Percentiles rank a stretch among this genome's conserved stretches.
Conservation (phyloP, 2,329 filamentous ascomycete genomes). For the Passalora sequoiae region DNA sequence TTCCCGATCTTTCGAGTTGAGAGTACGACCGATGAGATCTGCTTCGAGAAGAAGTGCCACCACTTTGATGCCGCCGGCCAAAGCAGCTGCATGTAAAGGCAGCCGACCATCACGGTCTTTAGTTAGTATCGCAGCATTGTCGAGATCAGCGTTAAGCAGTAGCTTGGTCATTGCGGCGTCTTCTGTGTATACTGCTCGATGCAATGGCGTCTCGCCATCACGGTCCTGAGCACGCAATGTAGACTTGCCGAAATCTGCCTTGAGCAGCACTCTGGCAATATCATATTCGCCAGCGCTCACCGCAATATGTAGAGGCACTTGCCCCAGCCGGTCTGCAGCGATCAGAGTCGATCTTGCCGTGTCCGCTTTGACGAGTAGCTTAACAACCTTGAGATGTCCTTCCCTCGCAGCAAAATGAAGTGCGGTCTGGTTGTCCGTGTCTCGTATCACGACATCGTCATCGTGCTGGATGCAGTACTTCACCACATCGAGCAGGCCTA, state of each 20-base stretch:
- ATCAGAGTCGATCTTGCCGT: background rate
- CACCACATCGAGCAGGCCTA: slow-evolving; percentile 1
- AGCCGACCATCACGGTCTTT: background rate
- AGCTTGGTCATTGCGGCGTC: background rate
- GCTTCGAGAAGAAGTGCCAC: background rate
- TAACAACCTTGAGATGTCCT: slow-evolving; percentile 2
- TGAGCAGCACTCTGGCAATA: background rate
- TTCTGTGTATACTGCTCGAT: background rate
- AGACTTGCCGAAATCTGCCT: background rate
- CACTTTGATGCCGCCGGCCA: background rate
- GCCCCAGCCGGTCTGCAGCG: background rate
- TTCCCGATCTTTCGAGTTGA: background rate
- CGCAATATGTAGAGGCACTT: slow-evolving; percentile 3
- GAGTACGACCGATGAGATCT: background rate
- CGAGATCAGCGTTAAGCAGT: background rate
- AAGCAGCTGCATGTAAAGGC: background rate
- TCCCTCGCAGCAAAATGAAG: slow-evolving; percentile 1
- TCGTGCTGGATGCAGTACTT: slow-evolving; percentile 8
- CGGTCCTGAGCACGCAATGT: background rate
- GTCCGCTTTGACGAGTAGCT: background rate
- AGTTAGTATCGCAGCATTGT: background rate
- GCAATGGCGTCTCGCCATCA: background rate
- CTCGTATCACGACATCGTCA: slow-evolving; percentile 1
- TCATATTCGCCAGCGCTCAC: background rate
- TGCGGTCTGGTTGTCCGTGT: slow-evolving; percentile 1